Base-by-base conservation (phyloP, 805 yeast species). In the Metschnikowia reukaufii region DNA sequence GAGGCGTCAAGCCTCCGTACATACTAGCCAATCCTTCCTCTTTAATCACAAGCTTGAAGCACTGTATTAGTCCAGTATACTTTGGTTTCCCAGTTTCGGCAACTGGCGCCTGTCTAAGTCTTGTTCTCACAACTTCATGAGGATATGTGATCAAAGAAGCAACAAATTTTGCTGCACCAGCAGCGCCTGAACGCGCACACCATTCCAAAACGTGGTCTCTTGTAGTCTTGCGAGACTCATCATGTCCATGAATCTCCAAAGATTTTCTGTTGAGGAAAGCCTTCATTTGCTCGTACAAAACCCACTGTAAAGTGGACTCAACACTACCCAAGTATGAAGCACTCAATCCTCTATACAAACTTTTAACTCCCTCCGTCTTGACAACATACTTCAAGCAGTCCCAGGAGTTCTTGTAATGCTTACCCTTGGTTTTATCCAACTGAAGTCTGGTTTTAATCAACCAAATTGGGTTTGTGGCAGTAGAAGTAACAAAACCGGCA, bases 381-480 rank as follows among this genome's bases (percentile, higher is more conserved):
- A 88, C 55, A 5, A 90, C 85, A 56, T 84, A 80, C 49, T 69
- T 72, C 17, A 88, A 64, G 63, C 98, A 92, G 64, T 94, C 98
- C 76, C 83, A 76, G 4, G 96, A 87, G 66, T 87, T 91, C 49
- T 78, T 83, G 64, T 92, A 94, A 51, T 77, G 76, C 54, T 83
- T 82, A 2, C 78, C 76, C 42, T 65, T 70, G 29, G 87, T 78
- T 62, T 84, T 86, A 65, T 94, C 99, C 43, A 94, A 74, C 63
- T 94, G 99, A 44, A 94, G 77, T 60, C 99, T 77, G 0, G 99
- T 94, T 68, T 94, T 94, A 50, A 94, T 84, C 50, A 94, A 73
- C 99, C 99, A 94, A 48, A 94, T 94, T 10, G 99, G 99, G 64
- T 94, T 94, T 0, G 99, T 94, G 12, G 90, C 96, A 0, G 99